Evolutionary conservation across 257 asterid species (phyloP).

Genomic region (Ilex aquifolium): DNA sequence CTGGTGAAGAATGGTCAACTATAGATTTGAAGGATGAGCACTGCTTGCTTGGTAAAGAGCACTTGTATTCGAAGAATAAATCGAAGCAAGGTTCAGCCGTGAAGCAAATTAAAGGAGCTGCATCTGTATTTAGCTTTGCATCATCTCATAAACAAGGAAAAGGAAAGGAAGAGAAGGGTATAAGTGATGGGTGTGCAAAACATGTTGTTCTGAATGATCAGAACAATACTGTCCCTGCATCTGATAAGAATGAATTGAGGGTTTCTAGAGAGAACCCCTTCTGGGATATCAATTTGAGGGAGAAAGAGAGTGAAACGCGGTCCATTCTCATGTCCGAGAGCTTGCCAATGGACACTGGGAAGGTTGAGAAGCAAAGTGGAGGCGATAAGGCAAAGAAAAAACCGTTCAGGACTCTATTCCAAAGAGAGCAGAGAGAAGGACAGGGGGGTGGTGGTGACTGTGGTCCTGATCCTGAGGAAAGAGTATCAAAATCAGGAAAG

Average conservation of each 20-base stretch:
- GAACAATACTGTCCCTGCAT: neutral
- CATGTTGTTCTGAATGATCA: conserved; percentile 17
- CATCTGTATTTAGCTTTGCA: conserved; percentile 45
- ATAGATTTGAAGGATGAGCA: conserved; percentile 59
- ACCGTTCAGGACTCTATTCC: conserved; percentile 34
- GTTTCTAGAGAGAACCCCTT: conserved; percentile 64
- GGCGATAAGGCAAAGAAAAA: conserved; percentile 34
- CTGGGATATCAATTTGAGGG: conserved; percentile 27
- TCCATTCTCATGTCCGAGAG: conserved; percentile 45
- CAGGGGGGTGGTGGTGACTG: conserved; percentile 9
- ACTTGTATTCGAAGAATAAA: conserved; percentile 25
- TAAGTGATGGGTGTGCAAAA: conserved; percentile 3
- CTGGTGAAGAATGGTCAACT: conserved; percentile 66
- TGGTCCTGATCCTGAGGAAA: conserved; percentile 23
- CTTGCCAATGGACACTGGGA: conserved; percentile 20
- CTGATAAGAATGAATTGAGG: conserved; percentile 26
- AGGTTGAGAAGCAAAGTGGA: conserved; percentile 27
- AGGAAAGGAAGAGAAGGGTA: conserved; percentile 29
- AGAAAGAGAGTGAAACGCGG: conserved; percentile 25
- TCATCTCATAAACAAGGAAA: conserved; percentile 37
- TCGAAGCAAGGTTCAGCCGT: conserved; percentile 24
- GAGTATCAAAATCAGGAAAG: conserved; percentile 29
- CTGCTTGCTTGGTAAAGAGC: conserved; percentile 17
- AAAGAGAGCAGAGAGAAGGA: conserved; percentile 22
- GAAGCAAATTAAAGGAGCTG: conserved; percentile 51